These are phyloP conservation scores for Thielaviopsis euricoi DNA, from an alignment of 2,329 filamentous ascomycete genomes.

Conservation along the genomic window DNA sequence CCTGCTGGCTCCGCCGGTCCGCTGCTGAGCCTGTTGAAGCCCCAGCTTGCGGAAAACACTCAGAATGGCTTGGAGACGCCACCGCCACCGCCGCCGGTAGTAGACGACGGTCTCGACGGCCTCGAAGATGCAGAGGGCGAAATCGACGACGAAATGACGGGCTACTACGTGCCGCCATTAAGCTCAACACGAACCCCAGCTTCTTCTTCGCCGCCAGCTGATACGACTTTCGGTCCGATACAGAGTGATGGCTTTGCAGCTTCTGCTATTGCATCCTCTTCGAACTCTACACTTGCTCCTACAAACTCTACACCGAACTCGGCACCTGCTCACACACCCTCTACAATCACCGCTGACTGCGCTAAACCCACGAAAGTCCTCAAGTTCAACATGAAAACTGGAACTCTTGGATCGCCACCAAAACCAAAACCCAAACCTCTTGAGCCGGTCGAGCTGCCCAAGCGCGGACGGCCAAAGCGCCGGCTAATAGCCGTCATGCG, in stretches of 20 bases:
- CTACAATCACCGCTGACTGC: slow-evolving; percentile 1
- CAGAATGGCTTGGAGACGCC: slow-evolving; percentile 4
- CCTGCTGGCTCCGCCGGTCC: slow-evolving; percentile 5
- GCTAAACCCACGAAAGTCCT: slow-evolving; percentile 29
- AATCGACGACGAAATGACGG: slow-evolving; percentile 3
- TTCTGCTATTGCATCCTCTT: no score
- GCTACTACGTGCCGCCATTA: background rate
- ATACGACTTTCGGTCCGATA: background rate
- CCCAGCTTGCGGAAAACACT: background rate
- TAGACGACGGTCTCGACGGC: background rate
- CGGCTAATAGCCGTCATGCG: slow-evolving; percentile 34
- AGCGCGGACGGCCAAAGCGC: slow-evolving; percentile 7
- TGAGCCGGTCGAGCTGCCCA: background rate
- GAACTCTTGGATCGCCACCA: slow-evolving; percentile 45
- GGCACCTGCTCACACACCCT: slow-evolving; percentile 6
- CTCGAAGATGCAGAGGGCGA: slow-evolving; percentile 9
- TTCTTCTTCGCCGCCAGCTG: slow-evolving; percentile 1
- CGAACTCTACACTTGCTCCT: no score
- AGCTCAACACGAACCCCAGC: background rate
- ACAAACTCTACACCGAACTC: no score
- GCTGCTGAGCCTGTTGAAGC: slow-evolving; percentile 8
- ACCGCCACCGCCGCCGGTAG: background rate
- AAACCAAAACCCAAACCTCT: slow-evolving; percentile 27
- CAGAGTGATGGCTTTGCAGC: no score
- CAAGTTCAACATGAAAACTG: slow-evolving; percentile 41